These are phyloP conservation scores for Tricholoma sp. DNA, from an alignment of 768 basidiomycete genomes.

Conservation along the genomic window DNA sequence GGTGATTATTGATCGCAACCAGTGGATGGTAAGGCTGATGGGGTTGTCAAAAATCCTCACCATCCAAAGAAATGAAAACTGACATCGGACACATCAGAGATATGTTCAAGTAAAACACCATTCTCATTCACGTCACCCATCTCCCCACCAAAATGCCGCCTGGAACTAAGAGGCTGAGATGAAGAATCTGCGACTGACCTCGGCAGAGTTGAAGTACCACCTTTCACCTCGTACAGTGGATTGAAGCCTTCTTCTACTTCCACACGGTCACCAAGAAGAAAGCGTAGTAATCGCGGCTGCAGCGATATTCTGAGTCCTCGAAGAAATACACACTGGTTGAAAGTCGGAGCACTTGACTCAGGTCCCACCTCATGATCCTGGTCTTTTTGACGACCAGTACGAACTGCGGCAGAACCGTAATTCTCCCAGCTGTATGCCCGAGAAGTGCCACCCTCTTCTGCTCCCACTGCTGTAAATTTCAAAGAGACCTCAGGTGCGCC, in stretches of 20 bases:
- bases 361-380: too few relatives aligned
- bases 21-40: slow-evolving; percentile 11
- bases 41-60: neutral
- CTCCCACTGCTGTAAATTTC: slow-evolving; percentile 5
- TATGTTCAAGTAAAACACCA: slow-evolving; percentile 1
- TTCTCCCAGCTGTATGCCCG: slow-evolving; percentile 13
- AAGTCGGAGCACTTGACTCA: neutral
- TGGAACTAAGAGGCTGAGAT: too few relatives aligned
- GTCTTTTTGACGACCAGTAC: slow-evolving; percentile 5
- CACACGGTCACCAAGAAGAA: too few relatives aligned
- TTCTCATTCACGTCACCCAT: too few relatives aligned
- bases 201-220: neutral
- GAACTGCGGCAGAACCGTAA: slow-evolving; percentile 8
- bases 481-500: slow-evolving; percentile 2
- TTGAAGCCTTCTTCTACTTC: slow-evolving; percentile 7
- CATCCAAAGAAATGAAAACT: neutral
- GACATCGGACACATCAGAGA: neutral
- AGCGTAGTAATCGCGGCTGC: slow-evolving; percentile 5
- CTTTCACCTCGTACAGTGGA: slow-evolving; percentile 3
- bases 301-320: slow-evolving; percentile 14
- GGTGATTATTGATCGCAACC: slow-evolving; percentile 9
- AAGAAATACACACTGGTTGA: slow-evolving; percentile 11
- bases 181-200: too few relatives aligned
- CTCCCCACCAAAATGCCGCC: too few relatives aligned
- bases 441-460: neutral